Conservation (phyloP, 192 early-diverging fungal species). For the Pilobolus umbonatus region DNA sequence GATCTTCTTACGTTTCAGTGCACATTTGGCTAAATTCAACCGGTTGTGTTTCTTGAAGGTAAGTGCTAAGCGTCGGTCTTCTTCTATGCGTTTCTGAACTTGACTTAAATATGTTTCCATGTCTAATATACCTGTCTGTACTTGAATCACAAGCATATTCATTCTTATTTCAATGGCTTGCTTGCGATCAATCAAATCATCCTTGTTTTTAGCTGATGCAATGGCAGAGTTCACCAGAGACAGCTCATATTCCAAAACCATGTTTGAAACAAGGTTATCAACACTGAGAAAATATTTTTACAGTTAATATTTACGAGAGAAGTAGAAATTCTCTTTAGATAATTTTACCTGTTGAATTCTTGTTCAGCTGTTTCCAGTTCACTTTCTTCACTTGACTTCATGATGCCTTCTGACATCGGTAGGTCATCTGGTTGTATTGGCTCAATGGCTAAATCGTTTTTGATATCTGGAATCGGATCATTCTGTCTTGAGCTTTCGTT, state of each 20-base stretch:
- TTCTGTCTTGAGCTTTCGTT: neutral
- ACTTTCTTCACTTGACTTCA: neutral
- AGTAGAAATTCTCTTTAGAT: neutral
- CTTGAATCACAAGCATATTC: slow-evolving; percentile 65
- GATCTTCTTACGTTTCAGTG: slow-evolving; percentile 62
- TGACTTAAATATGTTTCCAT: slow-evolving; percentile 63
- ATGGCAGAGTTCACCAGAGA: slow-evolving; percentile 43
- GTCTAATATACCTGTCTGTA: slow-evolving; percentile 64
- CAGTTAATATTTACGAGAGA: neutral
- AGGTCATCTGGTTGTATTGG: no score
- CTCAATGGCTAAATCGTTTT: no score
- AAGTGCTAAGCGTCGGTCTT: slow-evolving; percentile 59
- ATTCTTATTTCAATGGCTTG: slow-evolving; percentile 66
- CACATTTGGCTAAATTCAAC: slow-evolving; percentile 61
- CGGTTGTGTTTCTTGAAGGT: slow-evolving; percentile 61
- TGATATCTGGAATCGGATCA: neutral
- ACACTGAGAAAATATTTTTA: slow-evolving; percentile 43
- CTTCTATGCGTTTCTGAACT: slow-evolving; percentile 53
- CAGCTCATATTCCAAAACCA: slow-evolving; percentile 68
- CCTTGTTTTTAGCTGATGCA: slow-evolving; percentile 42
- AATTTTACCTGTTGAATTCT: slow-evolving; percentile 50
- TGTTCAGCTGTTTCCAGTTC: slow-evolving; percentile 47
- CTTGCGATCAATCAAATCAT: slow-evolving; percentile 62
- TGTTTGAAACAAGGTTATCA: slow-evolving; percentile 67
- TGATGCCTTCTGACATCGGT: neutral